Evolutionary conservation across 176 grass and related monocot species (phyloP).

Genomic region (Avena eriantha): DNA sequence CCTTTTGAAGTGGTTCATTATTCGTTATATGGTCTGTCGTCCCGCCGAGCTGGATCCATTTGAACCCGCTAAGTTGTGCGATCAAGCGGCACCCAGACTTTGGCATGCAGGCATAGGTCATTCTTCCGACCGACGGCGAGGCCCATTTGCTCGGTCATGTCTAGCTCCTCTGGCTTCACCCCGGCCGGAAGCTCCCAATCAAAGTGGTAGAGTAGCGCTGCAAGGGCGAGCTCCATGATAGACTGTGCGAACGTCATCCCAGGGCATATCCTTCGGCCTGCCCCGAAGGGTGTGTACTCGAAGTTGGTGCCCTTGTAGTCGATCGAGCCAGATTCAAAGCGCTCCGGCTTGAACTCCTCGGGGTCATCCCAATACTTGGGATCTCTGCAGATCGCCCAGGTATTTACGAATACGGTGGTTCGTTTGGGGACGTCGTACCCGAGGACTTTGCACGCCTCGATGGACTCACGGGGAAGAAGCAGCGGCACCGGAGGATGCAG

Average conservation of each 20-base stretch:
- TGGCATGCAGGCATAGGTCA: neutral
- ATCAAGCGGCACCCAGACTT: neutral
- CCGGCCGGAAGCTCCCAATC: neutral
- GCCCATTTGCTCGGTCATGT: constrained; percentile 12
- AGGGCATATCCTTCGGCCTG: neutral
- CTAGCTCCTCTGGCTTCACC: neutral
- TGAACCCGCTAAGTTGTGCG: neutral
- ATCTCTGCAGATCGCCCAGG: neutral
- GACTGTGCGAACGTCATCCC: neutral
- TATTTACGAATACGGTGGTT: neutral
- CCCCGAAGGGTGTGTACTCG: neutral
- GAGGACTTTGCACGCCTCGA: constrained; percentile 24
- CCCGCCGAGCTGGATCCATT: neutral
- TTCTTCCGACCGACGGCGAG: constrained; percentile 6
- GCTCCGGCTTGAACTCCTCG: constrained; percentile 21
- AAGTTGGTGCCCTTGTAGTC: neutral
- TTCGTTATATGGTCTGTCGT: neutral
- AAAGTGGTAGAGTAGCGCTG: neutral
- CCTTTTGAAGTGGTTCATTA: neutral
- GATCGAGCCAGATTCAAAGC: neutral
- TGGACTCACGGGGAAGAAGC: constrained; percentile 27
- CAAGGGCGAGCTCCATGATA: neutral
- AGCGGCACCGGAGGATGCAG: constrained; percentile 40
- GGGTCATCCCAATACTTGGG: neutral
- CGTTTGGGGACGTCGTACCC: constrained; percentile 50